Percentiles rank a stretch among this genome's conserved stretches.
Evolutionary conservation across 2,329 filamentous ascomycete genomes (phyloP).

Genomic region (Gyromitra esculenta): DNA sequence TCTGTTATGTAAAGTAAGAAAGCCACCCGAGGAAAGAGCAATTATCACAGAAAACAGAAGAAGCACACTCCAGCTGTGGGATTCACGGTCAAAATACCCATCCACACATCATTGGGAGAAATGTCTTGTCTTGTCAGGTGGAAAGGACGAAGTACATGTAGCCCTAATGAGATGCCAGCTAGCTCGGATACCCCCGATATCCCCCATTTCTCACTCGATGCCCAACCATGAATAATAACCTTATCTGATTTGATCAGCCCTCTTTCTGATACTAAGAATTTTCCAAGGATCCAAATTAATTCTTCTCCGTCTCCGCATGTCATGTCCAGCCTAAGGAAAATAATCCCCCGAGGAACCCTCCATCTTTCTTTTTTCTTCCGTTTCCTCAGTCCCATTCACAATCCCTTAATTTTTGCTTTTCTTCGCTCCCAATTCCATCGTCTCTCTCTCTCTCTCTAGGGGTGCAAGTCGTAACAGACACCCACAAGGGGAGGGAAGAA

Average conservation of each 20-base stretch:
- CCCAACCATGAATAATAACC: slow-evolving; percentile 4
- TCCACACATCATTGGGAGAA: background rate
- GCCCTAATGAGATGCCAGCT: too few species aligned
- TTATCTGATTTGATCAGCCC: slow-evolving; percentile 26
- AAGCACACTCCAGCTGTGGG: background rate
- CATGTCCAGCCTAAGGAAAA: slow-evolving; percentile 7
- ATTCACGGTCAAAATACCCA: background rate
- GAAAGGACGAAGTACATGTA: too few species aligned
- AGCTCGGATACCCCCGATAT: background rate
- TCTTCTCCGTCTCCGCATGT: background rate
- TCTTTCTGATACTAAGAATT: background rate
- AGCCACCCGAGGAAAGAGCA: background rate
- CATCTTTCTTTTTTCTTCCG: background rate
- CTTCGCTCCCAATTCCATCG: background rate
- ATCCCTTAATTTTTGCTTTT: slow-evolving; percentile 20
- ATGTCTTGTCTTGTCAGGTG: too few species aligned
- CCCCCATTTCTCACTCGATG: slow-evolving; percentile 6
- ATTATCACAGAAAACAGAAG: background rate
- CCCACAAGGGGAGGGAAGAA: background rate
- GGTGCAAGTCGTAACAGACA: too few species aligned
- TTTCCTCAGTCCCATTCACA: slow-evolving; percentile 4
- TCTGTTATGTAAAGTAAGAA: slow-evolving; percentile 12
- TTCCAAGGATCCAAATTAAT: background rate
- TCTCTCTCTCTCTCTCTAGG: background rate
- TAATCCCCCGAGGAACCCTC: background rate